Conservation (phyloP, 257 asterid species). For the Jacaranda mimosifolia region DNA sequence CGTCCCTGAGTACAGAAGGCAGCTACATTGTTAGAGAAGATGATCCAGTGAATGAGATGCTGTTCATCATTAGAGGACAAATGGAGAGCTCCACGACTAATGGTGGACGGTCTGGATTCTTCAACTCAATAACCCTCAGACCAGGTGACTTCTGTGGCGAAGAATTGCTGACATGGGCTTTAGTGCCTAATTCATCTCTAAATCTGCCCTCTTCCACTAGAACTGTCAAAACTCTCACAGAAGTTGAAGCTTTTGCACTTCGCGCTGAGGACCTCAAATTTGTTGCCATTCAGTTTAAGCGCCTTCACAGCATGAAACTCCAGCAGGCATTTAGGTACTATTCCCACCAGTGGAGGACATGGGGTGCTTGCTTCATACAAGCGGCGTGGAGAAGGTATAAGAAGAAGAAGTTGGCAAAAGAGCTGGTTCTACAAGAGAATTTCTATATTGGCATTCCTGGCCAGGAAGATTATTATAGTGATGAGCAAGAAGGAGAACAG, state of each 20-base stretch:
- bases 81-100: slow-evolving; percentile 91
- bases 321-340: slow-evolving; percentile 92
- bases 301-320: slow-evolving; percentile 89
- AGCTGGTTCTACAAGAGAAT: slow-evolving; percentile 62
- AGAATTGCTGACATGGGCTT: slow-evolving; percentile 94
- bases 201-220: slow-evolving; percentile 87
- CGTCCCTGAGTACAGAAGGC: slow-evolving; percentile 76
- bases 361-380: slow-evolving; percentile 86
- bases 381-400: slow-evolving; percentile 83
- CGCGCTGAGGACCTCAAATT: slow-evolving; percentile 92
- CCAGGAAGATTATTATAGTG: slow-evolving; percentile 13
- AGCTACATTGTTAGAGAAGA: slow-evolving; percentile 80
- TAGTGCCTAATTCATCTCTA: slow-evolving; percentile 72
- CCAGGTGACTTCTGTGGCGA: slow-evolving; percentile 96
- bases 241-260: slow-evolving; percentile 92
- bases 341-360: slow-evolving; percentile 95
- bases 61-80: slow-evolving; percentile 86
- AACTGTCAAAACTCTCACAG: slow-evolving; percentile 76
- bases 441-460: slow-evolving; percentile 30
- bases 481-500: slow-evolving; percentile 11
- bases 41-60: slow-evolving; percentile 91
- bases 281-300: slow-evolving; percentile 80
- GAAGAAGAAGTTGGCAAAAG: slow-evolving; percentile 65
- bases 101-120: slow-evolving; percentile 92
- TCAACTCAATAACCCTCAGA: slow-evolving; percentile 78